Evolutionary conservation across 768 basidiomycete genomes (phyloP).

Genomic region (Trametes cubensis): DNA sequence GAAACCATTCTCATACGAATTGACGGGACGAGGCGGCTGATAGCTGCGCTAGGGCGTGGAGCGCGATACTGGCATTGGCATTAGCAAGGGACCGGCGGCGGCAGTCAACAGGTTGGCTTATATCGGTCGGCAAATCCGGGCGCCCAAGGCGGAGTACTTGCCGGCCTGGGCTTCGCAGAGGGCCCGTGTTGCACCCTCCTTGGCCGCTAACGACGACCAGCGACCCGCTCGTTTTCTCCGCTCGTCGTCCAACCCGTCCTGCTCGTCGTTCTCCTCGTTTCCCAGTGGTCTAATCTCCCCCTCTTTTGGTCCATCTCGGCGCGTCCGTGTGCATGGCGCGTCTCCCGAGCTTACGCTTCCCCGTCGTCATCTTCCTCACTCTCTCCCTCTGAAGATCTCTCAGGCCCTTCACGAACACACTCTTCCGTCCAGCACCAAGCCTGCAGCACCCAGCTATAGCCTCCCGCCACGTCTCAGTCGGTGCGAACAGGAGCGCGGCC

Average conservation of each 20-base stretch:
- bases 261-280: slow-evolving; percentile 5
- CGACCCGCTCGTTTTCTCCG: slow-evolving; percentile 24
- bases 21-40: neutral
- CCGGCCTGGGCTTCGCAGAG: slow-evolving; percentile 20
- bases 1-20: neutral
- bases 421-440: slow-evolving; percentile 5
- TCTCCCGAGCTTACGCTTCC: neutral
- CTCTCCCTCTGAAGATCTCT: slow-evolving; percentile 12
- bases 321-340: slow-evolving; percentile 13
- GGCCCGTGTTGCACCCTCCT: slow-evolving; percentile 19
- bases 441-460: slow-evolving; percentile 14
- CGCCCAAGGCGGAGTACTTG: slow-evolving; percentile 21
- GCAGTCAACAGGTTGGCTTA: slow-evolving; percentile 10
- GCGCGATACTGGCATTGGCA: neutral
- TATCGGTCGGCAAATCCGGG: slow-evolving; percentile 25
- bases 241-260: slow-evolving; percentile 16
- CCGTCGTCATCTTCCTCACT: slow-evolving; percentile 9
- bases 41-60: neutral
- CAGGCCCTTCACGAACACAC: slow-evolving; percentile 4
- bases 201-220: slow-evolving; percentile 27
- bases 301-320: neutral
- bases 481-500: slow-evolving; percentile 16
- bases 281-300: neutral
- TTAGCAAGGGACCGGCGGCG: too few relatives aligned
- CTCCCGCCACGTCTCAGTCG: neutral